Evolutionary conservation across 495 filamentous ascomycete genomes (phyloP), one percentile per base, ranked within the genome.

Genomic region (Lasiosphaeria ovina): DNA sequence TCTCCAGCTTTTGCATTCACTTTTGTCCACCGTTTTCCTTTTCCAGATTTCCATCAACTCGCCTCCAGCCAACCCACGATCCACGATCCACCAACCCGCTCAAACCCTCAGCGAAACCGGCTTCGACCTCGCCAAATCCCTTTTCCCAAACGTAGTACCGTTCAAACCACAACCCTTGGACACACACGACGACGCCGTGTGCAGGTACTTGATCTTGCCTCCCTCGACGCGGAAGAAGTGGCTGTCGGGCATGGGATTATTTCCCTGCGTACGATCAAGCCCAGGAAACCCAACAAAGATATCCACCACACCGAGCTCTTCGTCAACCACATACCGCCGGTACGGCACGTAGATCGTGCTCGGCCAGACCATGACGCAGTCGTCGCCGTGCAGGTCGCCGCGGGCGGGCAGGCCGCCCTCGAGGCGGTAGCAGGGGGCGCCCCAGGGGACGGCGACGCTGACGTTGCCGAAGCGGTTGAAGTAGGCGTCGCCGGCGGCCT

Each of bases 291-390:
- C 74, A 9, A 71, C 54, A 51, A 70, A 77, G 11, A 77, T 63
- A 47, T 71, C 70, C 4, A 75, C 73, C 2, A 64, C 69, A 3
- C 75, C 75, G 49, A 76, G 52, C 14, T 61, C 62, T 42, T 77
- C 70, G 35, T 78, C 74, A 3, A 78, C 67, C 0, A 76, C 73
- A 40, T 75, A 78, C 12, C 76, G 67, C 31, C 74, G 64, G 56
- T 75, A 70, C 11, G 71, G 69, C 7, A 76, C 66, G 1, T 63
- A 51, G 31, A 76, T 67, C 1, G 71, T 71, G 12, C 69, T 71
- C 3, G 72, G 71, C 33, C 50, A 61, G 31, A 48, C 60, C 51
- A 61, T 56, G 6, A 60, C 40, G 16, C 60, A 65, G 35, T 57
- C 52, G 9, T 55, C 59, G 0, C 51, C 55, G 14, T 44, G 32